phyloP scores from a whole-genome alignment of 495 filamentous ascomycete genomes.

The Aspergillus campestris region DNA sequence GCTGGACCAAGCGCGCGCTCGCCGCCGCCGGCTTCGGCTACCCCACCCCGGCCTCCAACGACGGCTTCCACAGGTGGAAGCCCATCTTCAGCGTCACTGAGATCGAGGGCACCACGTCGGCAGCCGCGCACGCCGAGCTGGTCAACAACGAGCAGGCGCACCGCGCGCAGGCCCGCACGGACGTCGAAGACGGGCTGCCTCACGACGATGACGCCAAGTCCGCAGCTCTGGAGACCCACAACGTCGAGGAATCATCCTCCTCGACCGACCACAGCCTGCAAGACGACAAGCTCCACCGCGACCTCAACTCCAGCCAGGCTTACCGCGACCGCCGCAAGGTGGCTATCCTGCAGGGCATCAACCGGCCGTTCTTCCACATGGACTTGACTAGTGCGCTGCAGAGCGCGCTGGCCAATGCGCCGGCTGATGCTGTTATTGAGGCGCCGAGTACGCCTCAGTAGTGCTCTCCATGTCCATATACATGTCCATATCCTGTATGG shows the following conservation, averaged over 20 bases:
- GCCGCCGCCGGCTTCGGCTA: slow-evolving; percentile 90
- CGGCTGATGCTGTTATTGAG: slow-evolving; percentile 14
- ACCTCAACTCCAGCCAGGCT: slow-evolving; percentile 38
- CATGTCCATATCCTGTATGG: too few species aligned
- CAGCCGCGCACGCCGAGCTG: slow-evolving; percentile 52
- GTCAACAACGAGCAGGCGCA: slow-evolving; percentile 46
- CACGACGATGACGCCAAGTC: slow-evolving; percentile 17
- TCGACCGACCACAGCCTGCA: slow-evolving; percentile 22
- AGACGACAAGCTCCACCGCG: slow-evolving; percentile 37
- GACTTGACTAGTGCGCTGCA: slow-evolving; percentile 88
- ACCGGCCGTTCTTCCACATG: slow-evolving; percentile 88
- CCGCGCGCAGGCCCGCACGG: slow-evolving; percentile 17
- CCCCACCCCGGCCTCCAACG: slow-evolving; percentile 54
- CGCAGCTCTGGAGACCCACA: slow-evolving; percentile 24
- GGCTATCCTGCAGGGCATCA: slow-evolving; percentile 73
- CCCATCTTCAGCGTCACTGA: slow-evolving; percentile 95
- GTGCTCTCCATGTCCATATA: too few species aligned
- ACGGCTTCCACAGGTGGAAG: slow-evolving; percentile 67
- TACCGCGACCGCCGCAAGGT: slow-evolving; percentile 37
- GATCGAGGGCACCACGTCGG: slow-evolving; percentile 63
- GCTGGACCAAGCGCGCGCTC: slow-evolving; percentile 94
- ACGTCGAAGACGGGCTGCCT: slow-evolving; percentile 30
- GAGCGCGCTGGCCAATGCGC: slow-evolving; percentile 71
- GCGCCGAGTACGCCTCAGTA: background rate
- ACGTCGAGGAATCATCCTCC: slow-evolving; percentile 15